These are phyloP conservation scores for Neurospora sublineolata DNA, from an alignment of 495 filamentous ascomycete species.

Conservation along the genomic window DNA sequence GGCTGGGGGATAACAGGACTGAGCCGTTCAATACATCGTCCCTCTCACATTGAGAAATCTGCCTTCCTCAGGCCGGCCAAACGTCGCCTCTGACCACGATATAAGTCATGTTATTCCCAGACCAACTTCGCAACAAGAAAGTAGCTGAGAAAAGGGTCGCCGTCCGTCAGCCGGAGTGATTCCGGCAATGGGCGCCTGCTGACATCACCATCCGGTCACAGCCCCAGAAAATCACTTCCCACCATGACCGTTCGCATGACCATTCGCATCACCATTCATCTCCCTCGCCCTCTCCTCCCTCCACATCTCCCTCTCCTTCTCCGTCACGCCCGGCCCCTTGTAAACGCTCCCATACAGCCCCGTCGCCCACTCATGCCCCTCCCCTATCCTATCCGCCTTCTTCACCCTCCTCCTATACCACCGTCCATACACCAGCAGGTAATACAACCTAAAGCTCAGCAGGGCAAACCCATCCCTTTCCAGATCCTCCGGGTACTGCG, in stretches of 20 bases:
- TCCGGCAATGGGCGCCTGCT: not conserved
- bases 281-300: slow-evolving; percentile 30
- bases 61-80: not conserved
- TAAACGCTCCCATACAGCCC: slow-evolving; percentile 45
- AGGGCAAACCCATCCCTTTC: slow-evolving; percentile 13
- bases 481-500: slow-evolving; percentile 52
- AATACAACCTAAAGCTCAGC: slow-evolving; percentile 36
- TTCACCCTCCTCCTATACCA: slow-evolving; percentile 27
- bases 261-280: not conserved
- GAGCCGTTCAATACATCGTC: not conserved
- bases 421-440: slow-evolving; percentile 28
- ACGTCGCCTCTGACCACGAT: not conserved
- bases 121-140: not conserved
- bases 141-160: not conserved
- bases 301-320: slow-evolving; percentile 38
- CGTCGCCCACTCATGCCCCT: slow-evolving; percentile 32
- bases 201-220: not conserved
- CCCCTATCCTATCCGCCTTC: not conserved
- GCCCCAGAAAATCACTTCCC: not conserved
- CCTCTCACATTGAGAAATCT: not conserved
- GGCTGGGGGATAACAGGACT: not conserved
- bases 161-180: not conserved
- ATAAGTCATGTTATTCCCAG: not conserved
- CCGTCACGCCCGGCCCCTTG: slow-evolving; percentile 36
- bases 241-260: not conserved